Evolutionary conservation across 2,329 filamentous ascomycete genomes (phyloP).

Genomic region (Xylariaceae sp.): DNA sequence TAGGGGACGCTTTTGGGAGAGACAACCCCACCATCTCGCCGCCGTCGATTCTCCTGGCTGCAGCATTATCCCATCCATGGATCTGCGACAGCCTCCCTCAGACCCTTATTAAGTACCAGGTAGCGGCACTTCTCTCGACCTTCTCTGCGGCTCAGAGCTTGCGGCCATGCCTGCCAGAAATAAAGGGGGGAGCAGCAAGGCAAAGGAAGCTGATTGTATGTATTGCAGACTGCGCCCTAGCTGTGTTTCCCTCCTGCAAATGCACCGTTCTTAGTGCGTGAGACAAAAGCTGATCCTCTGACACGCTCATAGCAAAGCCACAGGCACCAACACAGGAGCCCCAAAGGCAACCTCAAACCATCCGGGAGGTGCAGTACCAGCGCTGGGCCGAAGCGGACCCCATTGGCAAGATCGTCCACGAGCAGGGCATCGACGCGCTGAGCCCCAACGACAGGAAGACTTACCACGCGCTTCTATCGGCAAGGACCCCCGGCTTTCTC

Average conservation of each 20-base stretch:
- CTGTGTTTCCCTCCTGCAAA: too few relatives aligned
- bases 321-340: conserved; percentile 29
- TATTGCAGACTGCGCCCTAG: neutral
- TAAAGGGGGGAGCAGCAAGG: conserved; percentile 26
- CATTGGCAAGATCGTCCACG: conserved; percentile 43
- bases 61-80: neutral
- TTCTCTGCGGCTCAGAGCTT: neutral
- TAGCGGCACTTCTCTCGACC: too few relatives aligned
- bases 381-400: conserved; percentile 52
- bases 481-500: conserved; percentile 39
- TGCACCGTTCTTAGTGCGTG: too few relatives aligned
- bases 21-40: neutral
- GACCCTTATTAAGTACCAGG: neutral
- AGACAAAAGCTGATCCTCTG: neutral
- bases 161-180: conserved; percentile 33
- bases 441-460: conserved; percentile 48
- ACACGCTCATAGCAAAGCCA: conserved; percentile 20
- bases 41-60: neutral
- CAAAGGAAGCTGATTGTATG: conserved; percentile 30
- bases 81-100: neutral
- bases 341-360: conserved; percentile 39
- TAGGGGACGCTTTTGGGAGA: too few relatives aligned
- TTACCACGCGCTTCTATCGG: conserved; percentile 47
- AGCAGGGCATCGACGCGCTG: conserved; percentile 44
- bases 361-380: conserved; percentile 47